Evolutionary conservation across 2,329 filamentous ascomycete species (phyloP).

Genomic region (Xylaria sp.): DNA sequence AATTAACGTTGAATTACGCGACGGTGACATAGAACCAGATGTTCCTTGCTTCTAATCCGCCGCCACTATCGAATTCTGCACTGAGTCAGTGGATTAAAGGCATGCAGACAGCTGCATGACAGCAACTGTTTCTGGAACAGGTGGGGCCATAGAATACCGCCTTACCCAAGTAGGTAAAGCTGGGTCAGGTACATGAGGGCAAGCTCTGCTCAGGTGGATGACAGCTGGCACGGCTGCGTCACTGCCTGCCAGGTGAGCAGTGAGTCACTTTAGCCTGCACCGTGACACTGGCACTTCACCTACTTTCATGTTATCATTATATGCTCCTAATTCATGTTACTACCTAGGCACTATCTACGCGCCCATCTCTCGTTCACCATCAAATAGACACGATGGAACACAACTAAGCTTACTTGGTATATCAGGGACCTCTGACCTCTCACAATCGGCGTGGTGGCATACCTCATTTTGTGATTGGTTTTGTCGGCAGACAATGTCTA

Average conservation of each 20-base stretch:
- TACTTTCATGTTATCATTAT: too few species aligned
- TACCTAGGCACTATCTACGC: neutral
- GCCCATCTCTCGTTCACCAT: constrained; percentile 24
- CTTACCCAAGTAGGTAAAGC: too few species aligned
- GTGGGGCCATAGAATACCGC: neutral
- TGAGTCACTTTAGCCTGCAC: too few species aligned
- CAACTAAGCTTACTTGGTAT: constrained; percentile 8
- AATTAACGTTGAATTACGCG: constrained; percentile 17
- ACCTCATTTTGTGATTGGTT: constrained; percentile 17
- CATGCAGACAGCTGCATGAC: neutral
- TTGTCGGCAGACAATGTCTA: constrained; percentile 30
- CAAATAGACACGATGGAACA: constrained; percentile 27
- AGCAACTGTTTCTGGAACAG: neutral
- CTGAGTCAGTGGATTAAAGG: neutral
- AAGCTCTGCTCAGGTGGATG: neutral
- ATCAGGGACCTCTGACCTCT: constrained; percentile 19
- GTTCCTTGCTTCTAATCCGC: neutral
- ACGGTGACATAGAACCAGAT: constrained; percentile 19
- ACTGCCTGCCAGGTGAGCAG: neutral
- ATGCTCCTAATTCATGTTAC: too few species aligned
- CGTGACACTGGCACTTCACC: too few species aligned
- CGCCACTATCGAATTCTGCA: neutral
- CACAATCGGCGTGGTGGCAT: constrained; percentile 31
- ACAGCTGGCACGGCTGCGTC: neutral
- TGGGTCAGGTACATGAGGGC: too few species aligned